Evolutionary conservation across 1,284 basidiomycete species (phyloP), one percentile per base, ranked within the genome.

Genomic region (Cutaneotrichosporon spelunceum): DNA sequence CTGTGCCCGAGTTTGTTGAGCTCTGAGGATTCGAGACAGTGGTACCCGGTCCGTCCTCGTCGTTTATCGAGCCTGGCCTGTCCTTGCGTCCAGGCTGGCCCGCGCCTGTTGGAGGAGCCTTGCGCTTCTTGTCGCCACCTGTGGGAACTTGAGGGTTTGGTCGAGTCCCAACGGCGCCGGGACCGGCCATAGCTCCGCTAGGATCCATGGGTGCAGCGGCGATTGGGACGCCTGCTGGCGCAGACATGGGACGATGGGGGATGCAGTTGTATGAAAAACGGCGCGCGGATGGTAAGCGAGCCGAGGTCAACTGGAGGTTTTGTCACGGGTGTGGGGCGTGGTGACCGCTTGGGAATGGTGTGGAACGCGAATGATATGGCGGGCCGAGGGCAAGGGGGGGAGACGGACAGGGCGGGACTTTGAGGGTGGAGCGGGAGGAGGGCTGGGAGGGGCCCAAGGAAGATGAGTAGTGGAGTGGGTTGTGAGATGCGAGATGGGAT

Each of bases 51-150:
- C 73, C 71, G 55, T 77, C 74, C 47, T 74, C 72, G 8, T 70
- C 73, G 8, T 67, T 66, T 3, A 56, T 71, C 67, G 34, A 68
- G 50, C 19, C 65, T 65, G 33, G 67, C 50, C 9, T 69, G 66
- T 50, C 62, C 48, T 58, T 68, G 23, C 52, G 52, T 21, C 23
- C 19, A 11, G 52, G 29, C 29, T 33, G 34, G 62, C 9, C 71
- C 49, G 42, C 70, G 68, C 24, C 66, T 4, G 66, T 58, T 16
- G 66, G 64, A 1, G 65, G 66, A 3, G 66, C 62, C 56, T 74
- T 74, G 57, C 72, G 68, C 53, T 74, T 74, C 58, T 70, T 74
- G 34, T 70, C 53, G 87, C 82, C 75, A 74, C n/a, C 8, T 78
- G 6, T 19, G 42, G 19, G 13, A 19, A 30, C 52, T 33, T 44